Conservation (phyloP, 2,329 filamentous ascomycete genomes). For the Tolypocladium nubicola region DNA sequence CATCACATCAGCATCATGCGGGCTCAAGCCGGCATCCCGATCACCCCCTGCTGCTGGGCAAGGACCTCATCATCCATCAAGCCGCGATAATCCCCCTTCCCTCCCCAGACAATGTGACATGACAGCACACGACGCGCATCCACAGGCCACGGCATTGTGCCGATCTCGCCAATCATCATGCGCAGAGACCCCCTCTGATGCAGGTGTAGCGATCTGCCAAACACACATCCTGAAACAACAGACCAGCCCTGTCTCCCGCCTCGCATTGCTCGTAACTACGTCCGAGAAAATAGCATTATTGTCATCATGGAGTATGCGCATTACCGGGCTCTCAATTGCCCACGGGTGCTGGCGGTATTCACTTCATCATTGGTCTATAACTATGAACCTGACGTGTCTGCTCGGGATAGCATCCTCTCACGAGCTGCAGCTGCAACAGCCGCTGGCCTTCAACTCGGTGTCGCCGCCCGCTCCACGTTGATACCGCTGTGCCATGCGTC, state of each 20-base stretch:
- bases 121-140: neutral
- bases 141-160: neutral
- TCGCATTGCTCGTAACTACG: too few species aligned
- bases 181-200: neutral
- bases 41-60: neutral
- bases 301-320: neutral
- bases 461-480: neutral
- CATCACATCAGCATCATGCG: neutral
- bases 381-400: neutral
- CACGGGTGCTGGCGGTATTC: neutral
- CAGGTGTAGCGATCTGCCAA: too few species aligned
- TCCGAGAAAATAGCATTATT: neutral
- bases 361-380: neutral
- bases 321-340: neutral
- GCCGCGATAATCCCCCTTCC: neutral
- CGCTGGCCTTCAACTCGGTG: neutral
- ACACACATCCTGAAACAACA: neutral
- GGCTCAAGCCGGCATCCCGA: neutral
- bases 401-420: neutral
- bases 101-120: neutral
- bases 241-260: neutral
- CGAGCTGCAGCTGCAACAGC: neutral
- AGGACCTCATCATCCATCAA: neutral
- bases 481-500: neutral
- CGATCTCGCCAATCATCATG: neutral